Base-by-base conservation (phyloP, 2,329 filamentous ascomycete genomes). In the Beauveria varroae region DNA sequence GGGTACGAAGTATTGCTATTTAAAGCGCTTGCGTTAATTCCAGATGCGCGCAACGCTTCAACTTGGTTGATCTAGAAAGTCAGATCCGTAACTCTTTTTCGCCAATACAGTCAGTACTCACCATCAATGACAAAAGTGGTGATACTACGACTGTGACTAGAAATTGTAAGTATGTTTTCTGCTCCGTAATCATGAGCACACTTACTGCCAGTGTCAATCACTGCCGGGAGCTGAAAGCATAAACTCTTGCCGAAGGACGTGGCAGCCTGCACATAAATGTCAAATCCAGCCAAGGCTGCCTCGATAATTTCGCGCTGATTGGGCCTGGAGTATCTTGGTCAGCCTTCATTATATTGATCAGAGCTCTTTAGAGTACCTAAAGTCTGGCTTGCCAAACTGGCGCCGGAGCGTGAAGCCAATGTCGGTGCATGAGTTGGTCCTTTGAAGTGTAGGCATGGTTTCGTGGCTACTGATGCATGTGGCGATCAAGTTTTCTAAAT, bases 261-360 rank as follows among this genome's bases (percentile, higher is more conserved):
- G 60, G 90, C 90, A 52, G 93, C 93, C 74, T 97, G 93, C 1
- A 98, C 83, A 70, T 96, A 97, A 49, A 98, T 89, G 86, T 98
- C 93, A 64, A 93, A 82, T 18, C 91, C 89, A 61, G 89, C 85
- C 9, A 97, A 80, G 3, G 90, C 90, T 8, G 91, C 89, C 62
- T 83, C 80, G 60, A 98, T 93, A 61, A 97, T 92, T 69, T 98
- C 92, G 63, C 90, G 86, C 71, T 97, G 93, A 43, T 90, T 79
- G 12, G 92, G 91, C 67, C 91, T 92, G 10, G 2, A 44, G n/a
- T 37, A 53, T 44, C 26, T 7, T 22, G 6, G 1, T 53, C 16
- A 26, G 12, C 14, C 40, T 34, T 7, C n/a, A 28, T 41, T 9
- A 16, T 7, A 24, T 26, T 22, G 1, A 47, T 9, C 6, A 10